These are phyloP conservation scores for Cyclotella sp. DNA, from an alignment of 108 stramenopile species.

Conservation along the genomic window DNA sequence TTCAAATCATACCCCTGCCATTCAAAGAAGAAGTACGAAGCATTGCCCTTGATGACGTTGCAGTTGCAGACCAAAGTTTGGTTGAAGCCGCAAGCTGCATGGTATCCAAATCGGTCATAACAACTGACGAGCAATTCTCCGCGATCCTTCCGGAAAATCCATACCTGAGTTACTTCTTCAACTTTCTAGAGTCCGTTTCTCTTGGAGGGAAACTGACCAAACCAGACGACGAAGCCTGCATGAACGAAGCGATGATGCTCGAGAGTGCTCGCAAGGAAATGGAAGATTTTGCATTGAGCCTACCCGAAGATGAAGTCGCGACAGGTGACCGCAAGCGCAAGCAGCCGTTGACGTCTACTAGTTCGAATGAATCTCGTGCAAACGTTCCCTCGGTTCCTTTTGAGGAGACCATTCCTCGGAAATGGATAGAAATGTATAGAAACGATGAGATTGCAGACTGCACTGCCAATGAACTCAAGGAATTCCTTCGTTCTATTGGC, in stretches of 20 bases:
- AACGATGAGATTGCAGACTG: constrained; percentile 44
- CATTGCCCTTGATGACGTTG: constrained; percentile 21
- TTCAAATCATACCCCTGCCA: constrained; percentile 63
- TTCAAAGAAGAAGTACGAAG: constrained; percentile 64
- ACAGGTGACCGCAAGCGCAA: constrained; percentile 55
- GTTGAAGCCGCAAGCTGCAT: constrained; percentile 68
- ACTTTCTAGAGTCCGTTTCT: constrained; percentile 70
- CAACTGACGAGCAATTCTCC: constrained; percentile 58
- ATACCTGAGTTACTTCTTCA: constrained; percentile 65
- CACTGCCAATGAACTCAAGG: constrained; percentile 59
- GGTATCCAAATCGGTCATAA: constrained; percentile 50
- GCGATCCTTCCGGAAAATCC: constrained; percentile 62
- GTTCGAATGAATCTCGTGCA: constrained; percentile 8
- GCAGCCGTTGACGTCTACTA: constrained; percentile 8
- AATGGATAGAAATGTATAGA: constrained; percentile 65
- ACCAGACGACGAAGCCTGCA: constrained; percentile 47
- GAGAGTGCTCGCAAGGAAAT: constrained; percentile 54
- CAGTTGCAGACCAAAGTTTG: constrained; percentile 45
- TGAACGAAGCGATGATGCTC: constrained; percentile 52
- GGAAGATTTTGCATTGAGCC: constrained; percentile 47
- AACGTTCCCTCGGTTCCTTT: background rate
- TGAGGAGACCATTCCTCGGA: constrained; percentile 55
- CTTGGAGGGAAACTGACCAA: constrained; percentile 49
- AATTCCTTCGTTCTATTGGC: constrained; percentile 68
- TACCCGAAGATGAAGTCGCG: constrained; percentile 60